These are phyloP conservation scores for Trichomonas tenax DNA, from an alignment of 208 protist species.

Conservation along the genomic window DNA sequence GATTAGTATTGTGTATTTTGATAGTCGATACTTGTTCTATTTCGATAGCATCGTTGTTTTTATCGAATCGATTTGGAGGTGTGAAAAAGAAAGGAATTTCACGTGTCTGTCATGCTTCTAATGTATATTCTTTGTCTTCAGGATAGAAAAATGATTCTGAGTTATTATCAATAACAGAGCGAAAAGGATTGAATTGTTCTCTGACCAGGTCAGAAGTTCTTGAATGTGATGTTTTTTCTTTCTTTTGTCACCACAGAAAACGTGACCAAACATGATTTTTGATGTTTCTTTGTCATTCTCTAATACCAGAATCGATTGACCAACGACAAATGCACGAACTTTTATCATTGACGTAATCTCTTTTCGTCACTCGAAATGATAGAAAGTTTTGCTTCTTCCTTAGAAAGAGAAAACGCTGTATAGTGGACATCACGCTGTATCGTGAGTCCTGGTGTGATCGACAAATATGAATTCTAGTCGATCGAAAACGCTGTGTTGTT, in stretches of 20 bases:
- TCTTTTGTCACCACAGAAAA: not conserved
- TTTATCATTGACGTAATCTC: not conserved
- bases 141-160: not conserved
- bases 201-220: not conserved
- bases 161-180: not conserved
- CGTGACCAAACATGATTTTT: not conserved
- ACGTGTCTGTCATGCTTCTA: not conserved
- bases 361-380: no score
- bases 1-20: not conserved
- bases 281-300: not conserved
- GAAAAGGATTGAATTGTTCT: not conserved
- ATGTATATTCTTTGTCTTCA: not conserved
- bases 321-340: not conserved
- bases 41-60: not conserved
- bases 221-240: not conserved
- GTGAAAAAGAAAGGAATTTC: not conserved
- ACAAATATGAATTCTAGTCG: not conserved
- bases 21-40: not conserved
- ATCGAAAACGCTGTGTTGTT: not conserved
- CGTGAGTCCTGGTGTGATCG: not conserved
- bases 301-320: not conserved
- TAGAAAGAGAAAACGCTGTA: not conserved
- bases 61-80: not conserved
- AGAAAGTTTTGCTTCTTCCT: not conserved
- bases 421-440: not conserved